Base-by-base conservation (phyloP, 768 basidiomycete genomes). In the Suillus subaureus region DNA sequence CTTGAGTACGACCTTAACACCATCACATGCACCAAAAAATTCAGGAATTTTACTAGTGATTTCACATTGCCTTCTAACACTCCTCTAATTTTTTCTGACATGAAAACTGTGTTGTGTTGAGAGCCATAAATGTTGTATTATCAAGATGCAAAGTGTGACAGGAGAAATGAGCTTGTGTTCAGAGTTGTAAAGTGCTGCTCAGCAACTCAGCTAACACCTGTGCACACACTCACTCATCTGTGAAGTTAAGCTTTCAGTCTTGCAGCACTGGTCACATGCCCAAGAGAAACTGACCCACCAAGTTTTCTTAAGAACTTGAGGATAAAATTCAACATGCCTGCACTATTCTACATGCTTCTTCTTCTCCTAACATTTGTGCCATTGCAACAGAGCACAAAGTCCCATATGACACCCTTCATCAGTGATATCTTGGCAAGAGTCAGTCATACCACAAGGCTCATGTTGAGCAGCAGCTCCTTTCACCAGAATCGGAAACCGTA, bases 401-500 rank as follows among this genome's bases (percentile, higher is more conserved):
- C 16, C 45, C 45, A 18, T 62, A 62, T 28, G 15, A 62, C 23
- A 62, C 61, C 16, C 61, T 62, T 47, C 16, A 8, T 49, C 13
- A 16, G 47, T 55, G 40, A 6, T 42, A 42, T 42, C 40, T 42
- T 42, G 40, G 40, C 15, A 42, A 42, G 40, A 42, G 12, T 31
- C 45, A 64, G 60, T 23, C 66, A n/a, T 62, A 55, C 31, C 15
- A 23, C 43, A 45, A 13, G 23, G 71, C 69, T 16, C 68, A 69
- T 58, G 49, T 43, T 11, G 37, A 54, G 2, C 71, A 72, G 61
- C 73, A 73, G 52, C 52, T 69, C n/a, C 72, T 75, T 12, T 64
- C 56, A n/a, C 61, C 49, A 2, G 40, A 45, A 23, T 31, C 69
- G 49, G 73, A 75, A 54, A 9, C n/a, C 7, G 70, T 67, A 2